phyloP scores from a whole-genome alignment of 108 stramenopile genomes.

The Cyclotella cryptica region DNA sequence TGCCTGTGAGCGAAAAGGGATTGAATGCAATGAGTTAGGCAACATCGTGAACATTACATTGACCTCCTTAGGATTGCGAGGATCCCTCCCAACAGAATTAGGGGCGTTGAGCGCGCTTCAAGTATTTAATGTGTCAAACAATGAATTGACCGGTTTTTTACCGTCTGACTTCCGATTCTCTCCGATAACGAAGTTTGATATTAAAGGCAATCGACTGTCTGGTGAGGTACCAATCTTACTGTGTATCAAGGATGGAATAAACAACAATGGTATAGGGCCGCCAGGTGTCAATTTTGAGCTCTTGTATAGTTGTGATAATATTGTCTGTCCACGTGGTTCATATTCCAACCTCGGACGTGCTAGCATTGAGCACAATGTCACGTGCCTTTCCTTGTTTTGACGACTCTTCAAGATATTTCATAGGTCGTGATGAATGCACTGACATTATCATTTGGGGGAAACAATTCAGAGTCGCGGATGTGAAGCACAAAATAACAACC shows the following conservation, averaged over 20 bases:
- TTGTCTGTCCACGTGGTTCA: slow-evolving; percentile 51
- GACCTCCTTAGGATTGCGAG: slow-evolving; percentile 40
- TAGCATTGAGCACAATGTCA: slow-evolving; percentile 30
- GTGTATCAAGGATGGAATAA: slow-evolving; percentile 57
- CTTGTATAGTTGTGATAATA: slow-evolving; percentile 49
- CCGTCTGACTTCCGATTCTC: slow-evolving; percentile 60
- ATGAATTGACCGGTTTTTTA: slow-evolving; percentile 52
- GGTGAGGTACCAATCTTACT: slow-evolving; percentile 56
- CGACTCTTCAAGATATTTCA: slow-evolving; percentile 32
- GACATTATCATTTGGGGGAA: slow-evolving; percentile 27
- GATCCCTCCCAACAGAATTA: slow-evolving; percentile 39
- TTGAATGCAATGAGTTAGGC: slow-evolving; percentile 48
- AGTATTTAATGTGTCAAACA: slow-evolving; percentile 47
- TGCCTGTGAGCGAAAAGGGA: slow-evolving; percentile 39
- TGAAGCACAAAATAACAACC: slow-evolving; percentile 7
- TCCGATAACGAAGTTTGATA: slow-evolving; percentile 41
- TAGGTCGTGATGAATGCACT: slow-evolving; percentile 45
- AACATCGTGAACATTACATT: slow-evolving; percentile 42
- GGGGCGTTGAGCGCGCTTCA: slow-evolving; percentile 44
- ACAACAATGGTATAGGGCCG: slow-evolving; percentile 53
- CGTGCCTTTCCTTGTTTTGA: slow-evolving; percentile 52
- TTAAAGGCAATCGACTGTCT: slow-evolving; percentile 37
- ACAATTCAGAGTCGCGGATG: slow-evolving; percentile 30
- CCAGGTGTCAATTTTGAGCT: slow-evolving; percentile 30
- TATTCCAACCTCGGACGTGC: slow-evolving; percentile 51